Percentiles rank a stretch among this genome's conserved stretches.
phyloP scores from a whole-genome alignment of 805 yeast species.

The Saturnispora mendoncae region DNA sequence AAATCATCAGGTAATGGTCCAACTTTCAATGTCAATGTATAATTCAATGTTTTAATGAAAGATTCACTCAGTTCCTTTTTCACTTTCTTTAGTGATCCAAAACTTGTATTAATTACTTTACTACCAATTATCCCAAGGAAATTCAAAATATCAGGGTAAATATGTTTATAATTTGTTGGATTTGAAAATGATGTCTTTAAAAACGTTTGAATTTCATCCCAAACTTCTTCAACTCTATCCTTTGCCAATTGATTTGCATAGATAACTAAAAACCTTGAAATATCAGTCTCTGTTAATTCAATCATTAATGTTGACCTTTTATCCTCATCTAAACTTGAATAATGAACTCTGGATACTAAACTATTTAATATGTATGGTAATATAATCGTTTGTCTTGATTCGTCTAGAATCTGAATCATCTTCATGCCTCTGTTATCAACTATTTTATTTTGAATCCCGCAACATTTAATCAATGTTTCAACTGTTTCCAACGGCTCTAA shows the following conservation, averaged over 20 bases:
- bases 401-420: conserved; percentile 71
- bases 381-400: conserved; percentile 68
- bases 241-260: conserved; percentile 40
- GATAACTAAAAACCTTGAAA: conserved; percentile 45
- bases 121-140: conserved; percentile 43
- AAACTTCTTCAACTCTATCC: conserved; percentile 75
- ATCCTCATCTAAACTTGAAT: conserved; percentile 19
- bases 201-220: conserved; percentile 49
- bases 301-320: conserved; percentile 40
- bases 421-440: conserved; percentile 27
- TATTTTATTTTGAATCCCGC: conserved; percentile 17
- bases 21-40: conserved; percentile 20
- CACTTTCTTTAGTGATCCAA: conserved; percentile 52
- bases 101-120: conserved; percentile 50
- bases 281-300: conserved; percentile 35
- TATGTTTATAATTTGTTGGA: conserved; percentile 35
- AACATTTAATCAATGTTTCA: conserved; percentile 47
- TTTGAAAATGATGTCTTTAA: conserved; percentile 49
- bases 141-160: conserved; percentile 46
- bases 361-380: conserved; percentile 59
- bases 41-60: conserved; percentile 20
- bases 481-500: conserved; percentile 67
- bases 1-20: conserved; percentile 11
- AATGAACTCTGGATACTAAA: conserved; percentile 39
- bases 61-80: conserved; percentile 40